A percentile compares a stretch with the other conserved stretches of the same genome.
phyloP scores from a whole-genome alignment of 2,329 filamentous ascomycete species.

The Trichoderma brevicompactum region DNA sequence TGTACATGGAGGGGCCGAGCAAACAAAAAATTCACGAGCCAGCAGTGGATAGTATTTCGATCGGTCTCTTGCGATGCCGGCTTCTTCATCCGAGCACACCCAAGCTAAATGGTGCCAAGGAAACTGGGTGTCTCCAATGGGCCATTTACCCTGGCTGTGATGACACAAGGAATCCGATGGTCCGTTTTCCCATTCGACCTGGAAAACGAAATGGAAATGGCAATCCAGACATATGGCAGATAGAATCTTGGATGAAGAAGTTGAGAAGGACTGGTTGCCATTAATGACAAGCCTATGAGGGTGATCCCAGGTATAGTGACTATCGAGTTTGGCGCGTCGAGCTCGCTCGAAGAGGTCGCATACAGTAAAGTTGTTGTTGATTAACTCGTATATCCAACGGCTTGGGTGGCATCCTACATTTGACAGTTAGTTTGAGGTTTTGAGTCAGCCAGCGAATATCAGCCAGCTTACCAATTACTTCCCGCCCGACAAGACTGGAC shows the following conservation, averaged over 20 bases:
- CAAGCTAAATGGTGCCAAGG: slow-evolving; percentile 48
- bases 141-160: slow-evolving; percentile 42
- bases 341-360: slow-evolving; percentile 46
- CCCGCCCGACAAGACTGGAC: slow-evolving; percentile 36
- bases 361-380: slow-evolving; percentile 44
- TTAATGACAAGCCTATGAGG: slow-evolving; percentile 45
- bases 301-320: slow-evolving; percentile 43
- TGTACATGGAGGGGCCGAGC: slow-evolving; percentile 49
- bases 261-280: slow-evolving; percentile 46
- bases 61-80: slow-evolving; percentile 34
- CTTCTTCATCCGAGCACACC: slow-evolving; percentile 40
- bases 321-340: slow-evolving; percentile 38
- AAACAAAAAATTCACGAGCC: slow-evolving; percentile 46
- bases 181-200: slow-evolving; percentile 41
- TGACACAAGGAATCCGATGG: slow-evolving; percentile 41
- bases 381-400: slow-evolving; percentile 49
- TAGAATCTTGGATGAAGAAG: slow-evolving; percentile 37
- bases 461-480: slow-evolving; percentile 38
- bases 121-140: slow-evolving; percentile 42
- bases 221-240: slow-evolving; percentile 49
- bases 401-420: slow-evolving; percentile 45
- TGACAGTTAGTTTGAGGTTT: slow-evolving; percentile 28
- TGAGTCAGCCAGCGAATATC: not conserved
- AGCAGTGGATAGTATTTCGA: slow-evolving; percentile 47
- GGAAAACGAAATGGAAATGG: slow-evolving; percentile 49